Conservation (phyloP, 1,284 basidiomycete species). For the Ustilago trichophora region DNA sequence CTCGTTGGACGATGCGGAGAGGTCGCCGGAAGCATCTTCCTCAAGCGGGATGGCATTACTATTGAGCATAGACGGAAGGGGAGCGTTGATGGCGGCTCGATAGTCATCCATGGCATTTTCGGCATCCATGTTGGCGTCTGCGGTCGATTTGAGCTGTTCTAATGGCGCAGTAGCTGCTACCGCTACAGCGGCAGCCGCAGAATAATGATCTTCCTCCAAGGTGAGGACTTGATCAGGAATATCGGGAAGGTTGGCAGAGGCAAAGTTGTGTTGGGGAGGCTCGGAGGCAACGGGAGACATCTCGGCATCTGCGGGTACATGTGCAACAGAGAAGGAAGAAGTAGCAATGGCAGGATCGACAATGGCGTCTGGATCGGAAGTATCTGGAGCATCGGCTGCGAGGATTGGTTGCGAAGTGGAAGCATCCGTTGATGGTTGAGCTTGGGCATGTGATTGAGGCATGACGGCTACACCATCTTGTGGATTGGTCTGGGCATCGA, state of each 20-base stretch:
- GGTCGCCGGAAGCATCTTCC: constrained; percentile 42
- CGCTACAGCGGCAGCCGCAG: not conserved
- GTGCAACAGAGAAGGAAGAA: not conserved
- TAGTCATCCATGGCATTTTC: constrained; percentile 29
- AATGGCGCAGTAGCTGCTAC: constrained; percentile 17
- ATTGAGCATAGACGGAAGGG: constrained; percentile 48
- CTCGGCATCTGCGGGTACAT: constrained; percentile 6
- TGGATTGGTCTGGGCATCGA: constrained; percentile 3
- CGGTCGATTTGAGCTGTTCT: constrained; percentile 2
- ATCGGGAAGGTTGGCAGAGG: constrained; percentile 25
- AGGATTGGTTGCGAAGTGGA: not conserved
- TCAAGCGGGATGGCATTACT: constrained; percentile 42
- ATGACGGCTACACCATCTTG: constrained; percentile 11
- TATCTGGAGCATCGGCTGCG: not conserved
- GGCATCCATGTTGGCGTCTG: constrained; percentile 18
- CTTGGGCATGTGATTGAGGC: not conserved
- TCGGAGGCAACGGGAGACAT: constrained; percentile 3
- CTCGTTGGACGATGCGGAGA: constrained; percentile 42
- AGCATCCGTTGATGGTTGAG: too few relatives aligned
- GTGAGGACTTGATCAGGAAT: constrained; percentile 40
- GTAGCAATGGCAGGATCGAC: constrained; percentile 8
- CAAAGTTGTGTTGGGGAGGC: constrained; percentile 17
- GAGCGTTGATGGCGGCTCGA: constrained; percentile 23
- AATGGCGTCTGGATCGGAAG: not conserved
- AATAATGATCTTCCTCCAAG: constrained; percentile 9